Percentiles rank a stretch among this genome's conserved stretches.
phyloP scores from a whole-genome alignment of 441 rosid species.

The Flueggea neowawraea region DNA sequence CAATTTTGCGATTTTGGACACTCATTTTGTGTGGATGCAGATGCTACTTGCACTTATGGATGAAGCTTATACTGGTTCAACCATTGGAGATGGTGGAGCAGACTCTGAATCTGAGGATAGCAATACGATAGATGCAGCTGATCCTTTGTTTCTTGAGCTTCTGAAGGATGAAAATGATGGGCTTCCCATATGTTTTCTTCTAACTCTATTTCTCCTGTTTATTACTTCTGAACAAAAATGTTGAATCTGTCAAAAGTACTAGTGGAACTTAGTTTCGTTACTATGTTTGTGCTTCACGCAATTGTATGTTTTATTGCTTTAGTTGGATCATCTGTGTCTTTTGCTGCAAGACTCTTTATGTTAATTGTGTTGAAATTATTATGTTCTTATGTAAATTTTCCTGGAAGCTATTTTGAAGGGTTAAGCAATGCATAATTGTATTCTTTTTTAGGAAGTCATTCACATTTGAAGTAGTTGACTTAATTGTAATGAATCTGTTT shows the following conservation, averaged over 20 bases:
- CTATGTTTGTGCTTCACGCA: background rate
- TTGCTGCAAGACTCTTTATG: background rate
- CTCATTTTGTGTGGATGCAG: slow-evolving; percentile 41
- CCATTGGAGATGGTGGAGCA: slow-evolving; percentile 84
- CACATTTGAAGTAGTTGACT: background rate
- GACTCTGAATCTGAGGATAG: slow-evolving; percentile 95
- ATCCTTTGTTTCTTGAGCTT: slow-evolving; percentile 91
- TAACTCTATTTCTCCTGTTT: background rate
- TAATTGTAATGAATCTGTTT: slow-evolving; percentile 15
- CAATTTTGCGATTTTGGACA: slow-evolving; percentile 8
- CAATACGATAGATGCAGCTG: slow-evolving; percentile 74
- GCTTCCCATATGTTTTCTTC: slow-evolving; percentile 59
- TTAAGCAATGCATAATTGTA: background rate
- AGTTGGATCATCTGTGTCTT: background rate
- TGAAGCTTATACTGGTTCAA: slow-evolving; percentile 98
- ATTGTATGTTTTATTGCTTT: background rate
- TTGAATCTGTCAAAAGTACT: background rate
- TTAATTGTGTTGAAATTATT: background rate
- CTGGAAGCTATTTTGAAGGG: background rate
- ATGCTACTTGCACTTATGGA: slow-evolving; percentile 99
- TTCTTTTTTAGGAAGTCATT: background rate
- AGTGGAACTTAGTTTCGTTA: background rate
- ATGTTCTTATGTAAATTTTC: background rate
- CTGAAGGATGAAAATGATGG: slow-evolving; percentile 99
- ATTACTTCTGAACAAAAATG: background rate